Percentiles rank a stretch among this genome's conserved stretches.
Conservation (phyloP, 1,139 yeast genomes). For the Geotrichum klebahnii region DNA sequence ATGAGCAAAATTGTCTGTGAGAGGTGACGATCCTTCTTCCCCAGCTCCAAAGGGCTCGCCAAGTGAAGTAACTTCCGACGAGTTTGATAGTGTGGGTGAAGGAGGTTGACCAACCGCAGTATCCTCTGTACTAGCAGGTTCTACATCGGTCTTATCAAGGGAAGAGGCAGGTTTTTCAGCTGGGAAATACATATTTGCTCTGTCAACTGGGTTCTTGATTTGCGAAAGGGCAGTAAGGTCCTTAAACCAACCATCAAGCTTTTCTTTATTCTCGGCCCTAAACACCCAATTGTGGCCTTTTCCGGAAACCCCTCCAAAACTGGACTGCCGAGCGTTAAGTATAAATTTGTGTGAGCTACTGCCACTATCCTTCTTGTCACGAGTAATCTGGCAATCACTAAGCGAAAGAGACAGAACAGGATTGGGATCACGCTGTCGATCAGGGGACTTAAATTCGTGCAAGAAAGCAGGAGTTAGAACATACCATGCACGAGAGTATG, state of each 20-base stretch:
- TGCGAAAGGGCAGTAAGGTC: conserved; percentile 65
- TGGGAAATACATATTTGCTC: conserved; percentile 28
- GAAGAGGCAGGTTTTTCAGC: conserved; percentile 10
- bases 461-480: conserved; percentile 82
- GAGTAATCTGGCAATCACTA: conserved; percentile 75
- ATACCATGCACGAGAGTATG: conserved; percentile 85
- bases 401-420: conserved; percentile 84
- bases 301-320: conserved; percentile 50
- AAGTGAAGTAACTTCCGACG: conserved; percentile 34
- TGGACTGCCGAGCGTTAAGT: conserved; percentile 63
- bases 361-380: conserved; percentile 61
- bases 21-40: conserved; percentile 5
- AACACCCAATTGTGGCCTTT: conserved; percentile 92
- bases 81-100: conserved; percentile 32
- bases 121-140: conserved; percentile 22
- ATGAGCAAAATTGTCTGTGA: conserved; percentile 10
- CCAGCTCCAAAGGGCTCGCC: conserved; percentile 33
- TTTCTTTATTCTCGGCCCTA: conserved; percentile 72
- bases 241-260: conserved; percentile 79
- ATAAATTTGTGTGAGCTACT: conserved; percentile 70
- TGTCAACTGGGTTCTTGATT: conserved; percentile 43
- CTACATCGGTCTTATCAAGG: conserved; percentile 22
- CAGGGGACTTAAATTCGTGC: conserved; percentile 84
- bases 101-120: conserved; percentile 21
- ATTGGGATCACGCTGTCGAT: conserved; percentile 70